Conservation (phyloP, 805 yeast genomes). For the Peterozyma toletana region DNA sequence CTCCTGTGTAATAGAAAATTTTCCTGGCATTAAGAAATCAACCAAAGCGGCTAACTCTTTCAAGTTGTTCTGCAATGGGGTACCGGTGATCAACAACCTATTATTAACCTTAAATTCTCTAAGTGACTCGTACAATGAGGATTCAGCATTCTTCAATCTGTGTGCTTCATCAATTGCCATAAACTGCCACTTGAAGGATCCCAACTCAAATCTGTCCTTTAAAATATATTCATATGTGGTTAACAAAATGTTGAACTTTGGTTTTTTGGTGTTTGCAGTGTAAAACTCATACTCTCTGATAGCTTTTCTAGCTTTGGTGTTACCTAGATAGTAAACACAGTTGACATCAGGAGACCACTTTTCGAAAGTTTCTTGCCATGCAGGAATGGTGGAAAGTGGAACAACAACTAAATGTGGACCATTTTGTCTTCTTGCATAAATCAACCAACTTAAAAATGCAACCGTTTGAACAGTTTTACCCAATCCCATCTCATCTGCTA, state of each 20-base stretch:
- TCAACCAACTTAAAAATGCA: conserved; percentile 87
- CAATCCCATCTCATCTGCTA: conserved; percentile 98
- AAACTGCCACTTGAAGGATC: conserved; percentile 87
- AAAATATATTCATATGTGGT: conserved; percentile 96
- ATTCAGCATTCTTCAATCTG: conserved; percentile 88
- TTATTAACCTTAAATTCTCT: conserved; percentile 77
- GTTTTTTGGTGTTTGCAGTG: conserved; percentile 48
- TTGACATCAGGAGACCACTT: conserved; percentile 96
- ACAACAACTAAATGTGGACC: conserved; percentile 98
- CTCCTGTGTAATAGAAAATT: conserved; percentile 82
- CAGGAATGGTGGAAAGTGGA: conserved; percentile 92
- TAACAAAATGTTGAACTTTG: conserved; percentile 84
- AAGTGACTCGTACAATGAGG: conserved; percentile 85
- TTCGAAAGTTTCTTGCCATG: conserved; percentile 99
- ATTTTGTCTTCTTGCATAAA: conserved; percentile 91
- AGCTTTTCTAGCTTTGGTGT: conserved; percentile 73
- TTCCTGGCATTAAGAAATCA: conserved; percentile 94
- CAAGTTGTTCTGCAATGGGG: conserved; percentile 94
- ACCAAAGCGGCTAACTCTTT: conserved; percentile 93
- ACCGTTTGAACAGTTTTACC: conserved; percentile 98
- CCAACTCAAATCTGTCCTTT: conserved; percentile 78
- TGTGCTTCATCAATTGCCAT: conserved; percentile 99
- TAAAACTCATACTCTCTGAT: conserved; percentile 85
- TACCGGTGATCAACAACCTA: conserved; percentile 90
- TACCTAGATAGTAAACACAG: conserved; percentile 89